Evolutionary conservation across 805 yeast genomes (phyloP).

Genomic region (Vanderwaltozyma verrucispora): DNA sequence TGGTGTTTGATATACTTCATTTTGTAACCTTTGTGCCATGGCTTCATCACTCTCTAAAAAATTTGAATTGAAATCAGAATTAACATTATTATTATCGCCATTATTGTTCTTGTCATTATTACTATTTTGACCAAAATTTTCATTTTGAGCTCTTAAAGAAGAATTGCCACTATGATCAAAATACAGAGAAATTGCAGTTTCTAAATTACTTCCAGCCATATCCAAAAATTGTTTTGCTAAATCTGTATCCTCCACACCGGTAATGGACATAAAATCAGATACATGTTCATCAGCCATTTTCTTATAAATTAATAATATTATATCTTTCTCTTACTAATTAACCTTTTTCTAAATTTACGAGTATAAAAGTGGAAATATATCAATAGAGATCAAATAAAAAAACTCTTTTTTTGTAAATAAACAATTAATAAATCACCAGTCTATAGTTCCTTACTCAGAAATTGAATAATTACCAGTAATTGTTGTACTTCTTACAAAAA

Average conservation of each 20-base stretch:
- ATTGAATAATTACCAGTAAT: no score
- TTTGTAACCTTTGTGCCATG: conserved; percentile 52
- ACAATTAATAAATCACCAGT: no score
- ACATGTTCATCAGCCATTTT: conserved; percentile 38
- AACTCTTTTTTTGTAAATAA: no score
- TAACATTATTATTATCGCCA: no score
- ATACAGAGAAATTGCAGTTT: conserved; percentile 73
- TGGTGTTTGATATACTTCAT: conserved; percentile 43
- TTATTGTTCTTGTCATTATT: background rate
- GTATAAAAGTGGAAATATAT: no score
- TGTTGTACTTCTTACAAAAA: no score
- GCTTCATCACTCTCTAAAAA: conserved; percentile 37
- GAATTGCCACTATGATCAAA: conserved; percentile 51
- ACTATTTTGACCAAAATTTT: background rate
- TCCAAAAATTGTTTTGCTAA: conserved; percentile 70
- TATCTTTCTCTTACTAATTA: no score
- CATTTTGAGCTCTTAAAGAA: conserved; percentile 4
- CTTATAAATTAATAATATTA: no score
- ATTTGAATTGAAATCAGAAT: no score
- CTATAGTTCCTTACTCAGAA: no score
- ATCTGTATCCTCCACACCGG: conserved; percentile 57
- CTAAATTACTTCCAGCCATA: conserved; percentile 67
- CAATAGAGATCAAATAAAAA: no score
- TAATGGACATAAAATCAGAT: conserved; percentile 73
- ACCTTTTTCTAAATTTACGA: no score